Evolutionary conservation across 371 early-diverging fungal species (phyloP), one percentile per base, ranked within the genome.

Genomic region (Blakeslea trispora): DNA sequence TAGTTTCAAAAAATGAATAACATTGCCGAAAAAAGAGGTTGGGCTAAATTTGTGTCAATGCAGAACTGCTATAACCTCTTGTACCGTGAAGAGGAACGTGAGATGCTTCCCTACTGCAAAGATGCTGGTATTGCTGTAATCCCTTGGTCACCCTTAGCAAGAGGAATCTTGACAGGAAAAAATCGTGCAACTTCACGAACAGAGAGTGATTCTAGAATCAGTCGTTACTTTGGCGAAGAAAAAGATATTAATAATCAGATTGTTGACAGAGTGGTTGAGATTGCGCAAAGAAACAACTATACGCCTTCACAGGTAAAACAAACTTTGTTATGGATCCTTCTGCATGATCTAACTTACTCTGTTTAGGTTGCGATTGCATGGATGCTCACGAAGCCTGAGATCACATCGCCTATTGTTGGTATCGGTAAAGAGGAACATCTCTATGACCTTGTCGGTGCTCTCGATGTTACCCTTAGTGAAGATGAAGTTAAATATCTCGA

Each of bases 81-180:
- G 32, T 81, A 81, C 46, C 78, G 81, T 17, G 81, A 81, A 48
- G 80, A 81, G 60, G 82, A 81, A 43, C 68, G 82, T 17, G 82
- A 81, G 23, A 77, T 81, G 75, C 51, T 67, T 45, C 72, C 75
- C 22, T 76, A 69, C 22, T 70, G 68, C 48, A 14, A 31, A 15
- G 71, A 67, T 57, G 39, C 53, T 15, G 72, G 72, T 37, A 68
- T 80, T 43, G 69, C 72, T 14, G 31, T 53, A 17, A 69, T 71
- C 28, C 70, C 68, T 35, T 79, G 71, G 64, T 71, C 74, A 1
- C 77, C 79, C 5, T 66, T 75, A 22, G 73, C 71, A 5, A 53
- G 57, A 57, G 63, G 58, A 15, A 19, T 62, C 5, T 53, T 58
- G 53, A 50, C 56, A 31, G 59, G 59, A 31, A 57, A 55, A 22